Conservation (phyloP, 768 basidiomycete species). For the Tricholoma flavovirens region DNA sequence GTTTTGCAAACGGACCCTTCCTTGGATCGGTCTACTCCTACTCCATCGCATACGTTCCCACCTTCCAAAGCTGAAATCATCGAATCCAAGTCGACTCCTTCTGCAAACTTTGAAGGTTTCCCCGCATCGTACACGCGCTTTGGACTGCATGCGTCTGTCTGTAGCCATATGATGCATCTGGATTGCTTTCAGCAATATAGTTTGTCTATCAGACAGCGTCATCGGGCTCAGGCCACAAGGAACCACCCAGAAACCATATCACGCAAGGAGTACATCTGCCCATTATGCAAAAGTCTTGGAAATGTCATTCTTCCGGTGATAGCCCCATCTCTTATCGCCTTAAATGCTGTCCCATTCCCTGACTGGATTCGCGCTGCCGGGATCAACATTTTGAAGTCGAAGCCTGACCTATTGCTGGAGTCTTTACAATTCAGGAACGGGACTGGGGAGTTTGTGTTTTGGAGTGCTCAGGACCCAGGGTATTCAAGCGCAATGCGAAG, state of each 20-base stretch:
- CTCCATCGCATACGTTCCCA: constrained; percentile 35
- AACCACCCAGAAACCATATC: constrained; percentile 95
- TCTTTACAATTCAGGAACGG: constrained; percentile 71
- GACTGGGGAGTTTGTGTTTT: constrained; percentile 85
- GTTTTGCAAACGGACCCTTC: constrained; percentile 56
- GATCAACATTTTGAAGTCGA: constrained; percentile 82
- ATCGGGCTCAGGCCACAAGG: constrained; percentile 81
- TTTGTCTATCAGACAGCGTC: constrained; percentile 78
- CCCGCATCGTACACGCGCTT: constrained; percentile 69
- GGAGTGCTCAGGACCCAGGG: constrained; percentile 76
- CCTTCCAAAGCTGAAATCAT: constrained; percentile 45
- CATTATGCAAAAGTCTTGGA: constrained; percentile 93
- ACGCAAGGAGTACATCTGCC: constrained; percentile 92
- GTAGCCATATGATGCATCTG: constrained; percentile 96
- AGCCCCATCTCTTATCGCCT: constrained; percentile 39
- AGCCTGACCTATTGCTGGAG: constrained; percentile 67
- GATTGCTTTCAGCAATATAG: constrained; percentile 92
- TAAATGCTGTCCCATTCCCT: constrained; percentile 61
- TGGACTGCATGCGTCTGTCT: constrained; percentile 82
- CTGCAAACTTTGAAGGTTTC: constrained; percentile 68
- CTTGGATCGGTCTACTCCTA: constrained; percentile 49
- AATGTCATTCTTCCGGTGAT: constrained; percentile 89
- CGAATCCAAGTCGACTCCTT: constrained; percentile 36
- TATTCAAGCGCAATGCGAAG: constrained; percentile 53
- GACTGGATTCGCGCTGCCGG: constrained; percentile 91